A percentile compares a stretch with the other conserved stretches of the same genome.
phyloP scores from a whole-genome alignment of 148 eudicot species.

The Rhododendron griersonianum region DNA sequence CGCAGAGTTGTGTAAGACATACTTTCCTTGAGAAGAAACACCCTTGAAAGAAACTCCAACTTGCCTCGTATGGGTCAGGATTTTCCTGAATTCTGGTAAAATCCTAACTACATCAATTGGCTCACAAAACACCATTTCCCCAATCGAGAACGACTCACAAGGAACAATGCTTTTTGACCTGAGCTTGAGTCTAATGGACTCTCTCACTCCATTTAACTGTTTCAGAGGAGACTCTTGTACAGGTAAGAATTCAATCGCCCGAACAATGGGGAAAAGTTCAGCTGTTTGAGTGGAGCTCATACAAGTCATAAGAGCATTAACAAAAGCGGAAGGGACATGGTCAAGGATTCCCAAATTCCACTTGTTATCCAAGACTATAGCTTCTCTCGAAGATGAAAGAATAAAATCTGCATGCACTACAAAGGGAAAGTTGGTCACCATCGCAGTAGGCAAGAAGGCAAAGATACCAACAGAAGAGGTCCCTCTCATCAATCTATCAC shows the following conservation, averaged over 20 bases:
- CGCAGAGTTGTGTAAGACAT: not conserved
- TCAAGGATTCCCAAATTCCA: too few relatives aligned
- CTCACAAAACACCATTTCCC: conserved; percentile 9
- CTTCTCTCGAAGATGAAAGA: too few relatives aligned
- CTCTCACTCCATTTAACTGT: conserved; percentile 28
- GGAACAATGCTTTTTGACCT: not conserved
- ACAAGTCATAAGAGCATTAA: conserved; percentile 26
- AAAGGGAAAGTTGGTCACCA: conserved; percentile 12
- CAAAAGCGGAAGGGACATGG: conserved; percentile 25
- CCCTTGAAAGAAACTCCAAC: not conserved
- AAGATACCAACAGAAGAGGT: conserved; percentile 33
- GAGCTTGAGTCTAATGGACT: conserved; percentile 17
- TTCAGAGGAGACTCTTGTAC: conserved; percentile 16
- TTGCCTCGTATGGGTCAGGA: not conserved
- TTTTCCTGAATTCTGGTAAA: conserved; percentile 4
- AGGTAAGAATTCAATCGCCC: conserved; percentile 25
- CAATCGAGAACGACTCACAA: conserved; percentile 21
- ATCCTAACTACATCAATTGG: conserved; percentile 16
- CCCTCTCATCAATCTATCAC: conserved; percentile 35
- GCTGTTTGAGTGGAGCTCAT: conserved; percentile 21
- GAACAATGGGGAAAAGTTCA: not conserved
- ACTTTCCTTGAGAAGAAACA: not conserved
- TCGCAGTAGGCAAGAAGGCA: conserved; percentile 44
- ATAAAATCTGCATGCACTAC: too few relatives aligned
- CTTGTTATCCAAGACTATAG: too few relatives aligned